phyloP scores from a whole-genome alignment of 2,329 filamentous ascomycete genomes.

The Phaeoacremonium minimum region DNA sequence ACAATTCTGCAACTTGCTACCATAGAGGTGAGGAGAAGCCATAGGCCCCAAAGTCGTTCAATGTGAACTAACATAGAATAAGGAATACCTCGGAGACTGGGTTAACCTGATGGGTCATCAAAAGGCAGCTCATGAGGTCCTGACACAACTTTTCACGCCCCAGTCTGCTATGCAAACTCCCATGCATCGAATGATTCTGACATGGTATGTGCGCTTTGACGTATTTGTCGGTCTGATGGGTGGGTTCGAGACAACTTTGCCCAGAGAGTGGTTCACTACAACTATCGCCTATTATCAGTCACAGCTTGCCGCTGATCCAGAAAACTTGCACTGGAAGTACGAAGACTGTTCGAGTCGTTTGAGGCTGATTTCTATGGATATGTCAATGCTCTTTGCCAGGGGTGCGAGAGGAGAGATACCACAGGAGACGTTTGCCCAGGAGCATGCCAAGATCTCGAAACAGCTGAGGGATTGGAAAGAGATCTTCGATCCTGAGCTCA shows the following conservation, averaged over 20 bases:
- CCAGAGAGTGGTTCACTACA: conserved; percentile 72
- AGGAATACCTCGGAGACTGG: conserved; percentile 97
- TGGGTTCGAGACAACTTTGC: conserved; percentile 68
- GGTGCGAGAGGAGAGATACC: conserved; percentile 61
- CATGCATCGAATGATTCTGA: conserved; percentile 67
- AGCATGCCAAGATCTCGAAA: conserved; percentile 52
- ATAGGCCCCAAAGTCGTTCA: conserved; percentile 17
- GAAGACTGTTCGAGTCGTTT: conserved; percentile 63
- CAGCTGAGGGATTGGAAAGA: conserved; percentile 42
- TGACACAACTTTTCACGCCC: conserved; percentile 74
- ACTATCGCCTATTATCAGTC: conserved; percentile 59
- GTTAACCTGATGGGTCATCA: conserved; percentile 90
- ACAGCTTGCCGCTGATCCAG: conserved; percentile 55
- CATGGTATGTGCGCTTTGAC: conserved; percentile 92
- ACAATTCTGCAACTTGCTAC: conserved; percentile 90
- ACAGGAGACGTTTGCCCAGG: conserved; percentile 57
- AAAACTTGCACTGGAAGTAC: conserved; percentile 61
- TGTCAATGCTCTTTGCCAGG: conserved; percentile 71
- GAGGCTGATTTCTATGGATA: conserved; percentile 73
- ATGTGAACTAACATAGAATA: conserved; percentile 9
- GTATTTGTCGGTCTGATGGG: conserved; percentile 79
- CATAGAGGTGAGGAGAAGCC: conserved; percentile 64
- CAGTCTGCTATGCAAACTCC: conserved; percentile 68
- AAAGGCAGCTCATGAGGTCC: conserved; percentile 78
- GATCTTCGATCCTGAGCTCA: conserved; percentile 57